These are phyloP conservation scores for Geotrichum macrosporum DNA, from an alignment of 1,139 yeast genomes.

Conservation along the genomic window DNA sequence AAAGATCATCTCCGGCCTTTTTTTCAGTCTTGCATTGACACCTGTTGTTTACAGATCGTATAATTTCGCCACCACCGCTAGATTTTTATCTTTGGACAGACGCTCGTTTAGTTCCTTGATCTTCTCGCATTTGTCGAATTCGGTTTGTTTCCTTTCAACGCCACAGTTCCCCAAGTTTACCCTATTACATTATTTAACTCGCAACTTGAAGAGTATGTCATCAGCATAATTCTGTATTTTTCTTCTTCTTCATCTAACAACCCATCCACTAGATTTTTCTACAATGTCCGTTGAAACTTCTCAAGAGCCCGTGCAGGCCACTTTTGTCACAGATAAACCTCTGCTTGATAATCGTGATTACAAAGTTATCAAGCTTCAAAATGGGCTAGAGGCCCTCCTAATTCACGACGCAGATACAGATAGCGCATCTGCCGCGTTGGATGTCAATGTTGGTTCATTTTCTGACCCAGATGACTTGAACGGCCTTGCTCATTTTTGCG, in stretches of 20 bases:
- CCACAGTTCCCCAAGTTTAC: too few relatives aligned
- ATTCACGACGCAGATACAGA: conserved; percentile 85
- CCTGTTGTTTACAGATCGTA: too few relatives aligned
- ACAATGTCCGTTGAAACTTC: conserved; percentile 7
- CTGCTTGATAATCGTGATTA: conserved; percentile 66
- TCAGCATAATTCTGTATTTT: background rate
- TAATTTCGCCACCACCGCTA: too few relatives aligned
- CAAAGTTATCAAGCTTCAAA: conserved; percentile 59
- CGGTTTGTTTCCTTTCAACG: too few relatives aligned
- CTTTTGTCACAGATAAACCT: conserved; percentile 32
- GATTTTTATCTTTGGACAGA: too few relatives aligned
- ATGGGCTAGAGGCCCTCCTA: conserved; percentile 66
- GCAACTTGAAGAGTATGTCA: too few relatives aligned
- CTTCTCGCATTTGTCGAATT: too few relatives aligned
- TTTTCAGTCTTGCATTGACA: too few relatives aligned
- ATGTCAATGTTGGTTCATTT: conserved; percentile 86
- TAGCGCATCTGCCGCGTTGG: conserved; percentile 88
- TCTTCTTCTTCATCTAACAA: background rate
- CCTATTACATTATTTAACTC: too few relatives aligned
- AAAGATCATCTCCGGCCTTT: too few relatives aligned
- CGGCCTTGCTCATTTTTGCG: conserved; percentile 96
- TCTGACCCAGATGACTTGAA: conserved; percentile 70
- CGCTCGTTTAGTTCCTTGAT: too few relatives aligned
- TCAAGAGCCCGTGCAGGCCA: background rate
- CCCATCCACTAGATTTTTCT: background rate